These are phyloP conservation scores for Fraxinus velutina DNA, from an alignment of 305 asterid species.

Conservation along the genomic window DNA sequence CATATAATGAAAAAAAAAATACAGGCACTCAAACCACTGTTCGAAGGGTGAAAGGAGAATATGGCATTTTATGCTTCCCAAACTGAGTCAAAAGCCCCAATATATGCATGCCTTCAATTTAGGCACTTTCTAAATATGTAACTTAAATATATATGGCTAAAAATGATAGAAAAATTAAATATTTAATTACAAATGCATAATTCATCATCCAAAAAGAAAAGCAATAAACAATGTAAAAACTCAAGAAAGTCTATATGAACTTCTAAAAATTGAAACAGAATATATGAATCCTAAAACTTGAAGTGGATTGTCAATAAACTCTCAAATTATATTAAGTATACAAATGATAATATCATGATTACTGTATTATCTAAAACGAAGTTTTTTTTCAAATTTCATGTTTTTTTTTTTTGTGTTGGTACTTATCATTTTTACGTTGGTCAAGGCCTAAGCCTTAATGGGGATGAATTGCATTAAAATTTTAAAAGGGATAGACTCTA, in stretches of 20 bases:
- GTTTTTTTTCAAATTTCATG: not conserved
- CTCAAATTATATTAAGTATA: not conserved
- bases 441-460: not conserved
- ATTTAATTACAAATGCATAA: not conserved
- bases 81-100: not conserved
- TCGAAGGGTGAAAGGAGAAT: not conserved
- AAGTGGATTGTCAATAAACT: not conserved
- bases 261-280: not conserved
- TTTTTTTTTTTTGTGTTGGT: not conserved
- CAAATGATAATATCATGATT: not conserved
- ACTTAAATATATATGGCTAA: not conserved
- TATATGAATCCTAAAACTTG: not conserved
- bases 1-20: not conserved
- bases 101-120: not conserved
- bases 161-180: not conserved
- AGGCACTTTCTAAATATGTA: not conserved
- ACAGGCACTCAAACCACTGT: not conserved
- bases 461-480: not conserved
- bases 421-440: not conserved
- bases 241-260: not conserved
- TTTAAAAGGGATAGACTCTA: not conserved
- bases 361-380: not conserved
- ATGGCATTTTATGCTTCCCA: not conserved
- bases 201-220: not conserved
- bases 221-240: not conserved